Percentiles rank a stretch among this genome's conserved stretches.
phyloP scores from a whole-genome alignment of 345 rosid species.

The Punica granatum region DNA sequence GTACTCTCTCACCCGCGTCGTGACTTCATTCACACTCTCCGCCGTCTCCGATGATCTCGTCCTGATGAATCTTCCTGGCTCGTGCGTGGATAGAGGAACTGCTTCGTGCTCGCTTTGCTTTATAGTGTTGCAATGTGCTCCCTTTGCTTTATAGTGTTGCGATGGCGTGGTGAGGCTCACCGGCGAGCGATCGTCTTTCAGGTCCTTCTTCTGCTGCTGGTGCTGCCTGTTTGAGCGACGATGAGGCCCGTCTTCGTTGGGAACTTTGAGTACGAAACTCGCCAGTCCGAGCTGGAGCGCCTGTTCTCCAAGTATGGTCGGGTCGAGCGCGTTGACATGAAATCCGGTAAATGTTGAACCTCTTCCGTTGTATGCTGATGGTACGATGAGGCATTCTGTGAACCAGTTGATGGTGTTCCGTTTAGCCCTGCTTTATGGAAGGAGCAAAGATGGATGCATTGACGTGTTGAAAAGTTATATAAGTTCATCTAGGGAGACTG shows the following conservation, averaged over 20 bases:
- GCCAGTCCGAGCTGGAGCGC: constrained; percentile 73
- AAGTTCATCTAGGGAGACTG: background rate
- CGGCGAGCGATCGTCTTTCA: background rate
- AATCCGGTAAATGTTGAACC: constrained; percentile 54
- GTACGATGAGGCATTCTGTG: background rate
- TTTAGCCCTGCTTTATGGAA: background rate
- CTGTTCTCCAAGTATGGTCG: constrained; percentile 69
- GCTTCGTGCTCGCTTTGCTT: background rate
- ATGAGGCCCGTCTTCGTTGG: constrained; percentile 72
- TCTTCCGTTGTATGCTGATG: background rate
- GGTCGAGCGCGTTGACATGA: constrained; percentile 80
- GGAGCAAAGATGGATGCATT: background rate
- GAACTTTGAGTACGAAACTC: constrained; percentile 75
- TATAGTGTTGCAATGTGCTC: background rate
- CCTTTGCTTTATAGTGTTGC: background rate
- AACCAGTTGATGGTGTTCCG: background rate
- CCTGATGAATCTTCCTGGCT: background rate
- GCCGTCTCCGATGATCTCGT: background rate
- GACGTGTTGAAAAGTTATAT: background rate
- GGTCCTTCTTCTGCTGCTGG: background rate
- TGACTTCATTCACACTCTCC: background rate
- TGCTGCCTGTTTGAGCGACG: background rate
- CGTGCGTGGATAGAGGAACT: background rate
- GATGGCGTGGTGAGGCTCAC: background rate
- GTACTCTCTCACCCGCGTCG: background rate